phyloP scores from a whole-genome alignment of 306 rosid genomes.

The Rubus idaeus region DNA sequence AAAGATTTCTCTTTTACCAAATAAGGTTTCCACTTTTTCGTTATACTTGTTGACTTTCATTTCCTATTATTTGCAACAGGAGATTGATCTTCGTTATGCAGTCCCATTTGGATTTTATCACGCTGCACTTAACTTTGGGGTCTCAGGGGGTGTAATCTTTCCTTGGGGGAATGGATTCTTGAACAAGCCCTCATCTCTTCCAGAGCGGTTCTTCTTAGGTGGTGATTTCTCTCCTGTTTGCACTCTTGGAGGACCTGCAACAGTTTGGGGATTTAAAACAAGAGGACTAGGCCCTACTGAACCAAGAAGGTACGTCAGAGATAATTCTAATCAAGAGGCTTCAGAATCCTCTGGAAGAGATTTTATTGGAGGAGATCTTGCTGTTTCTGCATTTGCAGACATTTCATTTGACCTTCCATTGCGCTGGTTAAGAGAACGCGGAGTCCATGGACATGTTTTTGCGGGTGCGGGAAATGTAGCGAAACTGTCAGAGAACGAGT shows the following conservation, averaged over 20 bases:
- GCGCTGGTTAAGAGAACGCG: slow-evolving; percentile 82
- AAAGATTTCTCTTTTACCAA: too few relatives aligned
- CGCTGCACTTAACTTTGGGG: slow-evolving; percentile 83
- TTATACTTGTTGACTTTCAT: slow-evolving; percentile 24
- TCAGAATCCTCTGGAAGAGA: slow-evolving; percentile 58
- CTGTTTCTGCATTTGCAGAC: slow-evolving; percentile 89
- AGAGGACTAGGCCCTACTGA: slow-evolving; percentile 91
- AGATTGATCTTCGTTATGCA: slow-evolving; percentile 84
- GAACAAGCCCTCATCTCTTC: slow-evolving; percentile 82
- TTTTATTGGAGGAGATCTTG: slow-evolving; percentile 93
- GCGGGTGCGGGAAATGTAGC: slow-evolving; percentile 90
- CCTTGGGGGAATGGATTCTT: slow-evolving; percentile 89
- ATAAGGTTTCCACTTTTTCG: not conserved
- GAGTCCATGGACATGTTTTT: slow-evolving; percentile 90
- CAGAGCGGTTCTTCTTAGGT: slow-evolving; percentile 91
- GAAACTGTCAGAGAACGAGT: slow-evolving; percentile 79
- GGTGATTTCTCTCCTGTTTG: slow-evolving; percentile 97
- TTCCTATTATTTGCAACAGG: slow-evolving; percentile 49
- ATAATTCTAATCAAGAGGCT: slow-evolving; percentile 42
- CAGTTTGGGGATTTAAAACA: slow-evolving; percentile 88
- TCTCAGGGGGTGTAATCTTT: slow-evolving; percentile 72
- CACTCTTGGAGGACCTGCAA: slow-evolving; percentile 76
- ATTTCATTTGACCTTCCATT: slow-evolving; percentile 88
- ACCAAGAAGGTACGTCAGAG: slow-evolving; percentile 58
- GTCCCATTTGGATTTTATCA: slow-evolving; percentile 82